These are phyloP conservation scores for Ustilago vetiveriae DNA, from an alignment of 1,284 basidiomycete species.

Conservation along the genomic window DNA sequence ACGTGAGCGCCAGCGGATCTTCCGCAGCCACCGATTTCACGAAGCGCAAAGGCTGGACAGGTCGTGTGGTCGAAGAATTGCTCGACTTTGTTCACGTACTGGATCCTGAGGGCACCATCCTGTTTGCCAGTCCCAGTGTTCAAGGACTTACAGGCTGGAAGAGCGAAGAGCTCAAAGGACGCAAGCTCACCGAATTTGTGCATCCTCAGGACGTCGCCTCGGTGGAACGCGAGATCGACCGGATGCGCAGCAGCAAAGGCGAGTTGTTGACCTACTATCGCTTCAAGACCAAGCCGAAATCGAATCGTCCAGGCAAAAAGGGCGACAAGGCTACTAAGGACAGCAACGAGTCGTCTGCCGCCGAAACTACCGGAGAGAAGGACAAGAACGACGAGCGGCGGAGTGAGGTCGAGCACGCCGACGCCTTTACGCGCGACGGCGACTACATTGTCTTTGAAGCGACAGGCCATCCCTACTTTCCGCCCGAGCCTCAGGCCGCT, in stretches of 20 bases:
- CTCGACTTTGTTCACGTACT: constrained; percentile 62
- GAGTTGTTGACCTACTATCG: constrained; percentile 59
- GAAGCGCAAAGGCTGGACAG: constrained; percentile 61
- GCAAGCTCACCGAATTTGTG: constrained; percentile 53
- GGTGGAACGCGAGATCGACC: constrained; percentile 50
- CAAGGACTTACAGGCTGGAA: constrained; percentile 57
- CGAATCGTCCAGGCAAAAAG: constrained; percentile 19
- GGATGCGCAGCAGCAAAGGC: constrained; percentile 42
- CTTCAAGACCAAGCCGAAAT: constrained; percentile 53
- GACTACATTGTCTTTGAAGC: constrained; percentile 60
- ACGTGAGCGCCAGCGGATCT: constrained; percentile 45
- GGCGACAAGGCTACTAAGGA: constrained; percentile 28
- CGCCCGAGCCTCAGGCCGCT: constrained; percentile 25
- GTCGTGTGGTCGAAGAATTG: constrained; percentile 58
- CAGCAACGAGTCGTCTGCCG: constrained; percentile 34
- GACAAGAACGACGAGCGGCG: constrained; percentile 25
- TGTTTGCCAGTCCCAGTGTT: constrained; percentile 56
- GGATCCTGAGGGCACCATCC: constrained; percentile 49
- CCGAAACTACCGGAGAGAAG: constrained; percentile 37
- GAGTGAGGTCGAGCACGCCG: constrained; percentile 36
- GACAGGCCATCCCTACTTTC: constrained; percentile 58
- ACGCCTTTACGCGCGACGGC: constrained; percentile 44
- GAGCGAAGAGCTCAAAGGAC: constrained; percentile 54
- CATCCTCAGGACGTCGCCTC: constrained; percentile 56
- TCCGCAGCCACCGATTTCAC: constrained; percentile 59